These are phyloP conservation scores for Neonectria coccinea DNA, from an alignment of 2,329 filamentous ascomycete genomes.

Conservation along the genomic window DNA sequence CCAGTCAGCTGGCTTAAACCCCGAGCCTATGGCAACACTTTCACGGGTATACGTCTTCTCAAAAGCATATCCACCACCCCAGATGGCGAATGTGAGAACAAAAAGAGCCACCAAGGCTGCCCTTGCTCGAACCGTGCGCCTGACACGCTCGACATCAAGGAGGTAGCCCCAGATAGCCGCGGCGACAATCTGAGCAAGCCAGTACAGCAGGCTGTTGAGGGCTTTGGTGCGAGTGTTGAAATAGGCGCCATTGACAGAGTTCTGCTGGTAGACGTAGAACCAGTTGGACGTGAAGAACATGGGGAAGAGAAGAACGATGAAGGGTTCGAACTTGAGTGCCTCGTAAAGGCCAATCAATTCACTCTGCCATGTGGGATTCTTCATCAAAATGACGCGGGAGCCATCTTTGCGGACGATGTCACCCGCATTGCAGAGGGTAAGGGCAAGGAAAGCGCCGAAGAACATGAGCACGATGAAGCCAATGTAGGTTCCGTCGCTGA, in stretches of 20 bases:
- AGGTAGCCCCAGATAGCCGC: constrained; percentile 78
- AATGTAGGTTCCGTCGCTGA: constrained; percentile 85
- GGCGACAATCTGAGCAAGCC: constrained; percentile 80
- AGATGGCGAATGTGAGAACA: constrained; percentile 78
- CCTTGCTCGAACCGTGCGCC: constrained; percentile 77
- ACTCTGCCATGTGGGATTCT: constrained; percentile 87
- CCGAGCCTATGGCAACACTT: constrained; percentile 22
- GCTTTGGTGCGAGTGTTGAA: constrained; percentile 81
- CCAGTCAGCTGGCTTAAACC: constrained; percentile 67
- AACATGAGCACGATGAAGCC: constrained; percentile 89
- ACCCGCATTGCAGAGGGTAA: constrained; percentile 77
- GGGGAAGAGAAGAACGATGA: constrained; percentile 77
- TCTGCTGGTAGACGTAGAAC: constrained; percentile 86
- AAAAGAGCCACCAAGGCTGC: constrained; percentile 71
- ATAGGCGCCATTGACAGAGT: constrained; percentile 75
- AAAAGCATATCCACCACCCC: constrained; percentile 86
- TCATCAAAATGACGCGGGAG: constrained; percentile 85
- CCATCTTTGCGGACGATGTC: constrained; percentile 82
- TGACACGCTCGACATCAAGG: constrained; percentile 71
- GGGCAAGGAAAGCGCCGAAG: constrained; percentile 75
- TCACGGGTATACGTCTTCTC: constrained; percentile 57
- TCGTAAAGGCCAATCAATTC: constrained; percentile 82
- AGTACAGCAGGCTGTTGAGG: constrained; percentile 79
- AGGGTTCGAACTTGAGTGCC: constrained; percentile 76
- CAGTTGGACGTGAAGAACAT: constrained; percentile 87